Conservation (phyloP, 2,329 filamentous ascomycete genomes). For the Cytospora schulzeri region DNA sequence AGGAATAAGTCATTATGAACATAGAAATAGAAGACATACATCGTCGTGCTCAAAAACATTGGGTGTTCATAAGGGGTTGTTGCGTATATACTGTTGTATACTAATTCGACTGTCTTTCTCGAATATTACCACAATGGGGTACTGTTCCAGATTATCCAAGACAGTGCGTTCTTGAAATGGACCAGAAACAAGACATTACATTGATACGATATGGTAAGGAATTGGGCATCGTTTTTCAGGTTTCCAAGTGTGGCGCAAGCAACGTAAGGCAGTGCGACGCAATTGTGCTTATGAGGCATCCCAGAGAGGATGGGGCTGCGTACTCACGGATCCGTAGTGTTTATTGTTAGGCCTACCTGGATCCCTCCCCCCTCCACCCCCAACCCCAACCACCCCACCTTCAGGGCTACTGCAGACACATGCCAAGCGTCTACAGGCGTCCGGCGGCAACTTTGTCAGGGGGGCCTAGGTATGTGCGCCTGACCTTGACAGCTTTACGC, state of each 20-base stretch:
- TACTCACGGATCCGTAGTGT: background rate
- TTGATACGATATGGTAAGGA: background rate
- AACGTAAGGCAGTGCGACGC: background rate
- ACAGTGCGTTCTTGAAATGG: too few species aligned
- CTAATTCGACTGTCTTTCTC: background rate
- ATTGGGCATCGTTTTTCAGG: background rate
- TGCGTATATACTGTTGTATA: background rate
- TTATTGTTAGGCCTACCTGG: too few species aligned
- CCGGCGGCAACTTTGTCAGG: background rate
- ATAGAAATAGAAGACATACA: conserved; percentile 27
- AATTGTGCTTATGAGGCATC: background rate
- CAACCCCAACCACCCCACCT: too few species aligned
- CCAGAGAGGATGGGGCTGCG: background rate
- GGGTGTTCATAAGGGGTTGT: too few species aligned
- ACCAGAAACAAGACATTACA: background rate
- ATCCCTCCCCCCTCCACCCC: too few species aligned
- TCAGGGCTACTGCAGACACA: background rate
- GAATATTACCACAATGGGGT: background rate
- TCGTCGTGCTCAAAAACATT: background rate
- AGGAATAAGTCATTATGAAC: conserved; percentile 18
- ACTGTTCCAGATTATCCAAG: background rate
- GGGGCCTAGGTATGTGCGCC: background rate
- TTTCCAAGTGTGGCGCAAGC: background rate
- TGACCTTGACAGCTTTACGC: background rate
- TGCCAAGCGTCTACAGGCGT: background rate